Base-by-base conservation (phyloP, 2,329 filamentous ascomycete species). In the Corniculantispora saksenae region DNA sequence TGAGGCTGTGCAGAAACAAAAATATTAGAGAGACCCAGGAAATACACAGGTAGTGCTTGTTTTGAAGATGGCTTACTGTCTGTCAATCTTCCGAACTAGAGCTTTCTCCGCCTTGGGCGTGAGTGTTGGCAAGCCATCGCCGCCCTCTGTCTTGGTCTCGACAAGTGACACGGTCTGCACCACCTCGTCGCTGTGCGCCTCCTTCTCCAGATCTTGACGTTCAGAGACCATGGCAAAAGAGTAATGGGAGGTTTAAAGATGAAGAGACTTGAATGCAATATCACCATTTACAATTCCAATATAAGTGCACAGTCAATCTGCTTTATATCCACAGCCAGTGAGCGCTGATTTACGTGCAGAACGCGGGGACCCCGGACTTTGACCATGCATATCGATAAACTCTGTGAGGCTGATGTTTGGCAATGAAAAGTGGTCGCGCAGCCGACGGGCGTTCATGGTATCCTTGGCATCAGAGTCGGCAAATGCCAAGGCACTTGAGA, bases 21-120 rank as follows among this genome's bases (percentile, higher is more conserved):
- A 8, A 45, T 17, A 50, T 63, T 15, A 63, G 43, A 4, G 19
- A 63, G 38, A 43, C 17, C 21, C 29, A 64, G 35, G 66, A 35
- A 15, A 63, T 61, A 12, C 63, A 2, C 0, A 47, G 4, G 38
- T 19, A n/a, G n/a, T n/a, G n/a, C 38, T 10, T 32, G 32, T 15
- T 43, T 6, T 13, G 48, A 61, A 15, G 65, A 65, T 19, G 12
- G 48, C 5, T 50, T 12, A 45, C 29, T 21, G 21, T 63, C 50
- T 53, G 50, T 70, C 68, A 50, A 70, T 70, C 35, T 69, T 70
- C 19, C 65, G 65, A 29, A 70, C 59, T 38, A 70, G 19, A n/a
- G 67, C 63, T 50, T 67, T 68, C 23, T 70, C 68, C 1, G 69
- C 68, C 15, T 66, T 66, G 1, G 60, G 8, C 9, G 48, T 65